Conservation (phyloP, 306 rosid species). For the Neltuma alba region DNA sequence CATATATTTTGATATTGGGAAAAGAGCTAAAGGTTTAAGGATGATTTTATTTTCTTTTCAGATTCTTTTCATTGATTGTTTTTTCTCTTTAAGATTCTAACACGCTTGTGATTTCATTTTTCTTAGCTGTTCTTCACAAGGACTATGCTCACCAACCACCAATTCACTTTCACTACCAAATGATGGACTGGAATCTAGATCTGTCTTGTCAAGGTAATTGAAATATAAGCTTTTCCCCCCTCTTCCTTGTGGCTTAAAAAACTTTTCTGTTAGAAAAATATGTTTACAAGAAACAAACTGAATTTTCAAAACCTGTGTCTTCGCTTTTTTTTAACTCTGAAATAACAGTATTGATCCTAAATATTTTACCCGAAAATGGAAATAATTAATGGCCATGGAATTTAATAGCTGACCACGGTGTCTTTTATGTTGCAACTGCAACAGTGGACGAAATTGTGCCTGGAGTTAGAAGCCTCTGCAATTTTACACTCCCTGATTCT, state of each 20-base stretch:
- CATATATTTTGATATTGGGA: conserved; percentile 57
- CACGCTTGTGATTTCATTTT: conserved; percentile 29
- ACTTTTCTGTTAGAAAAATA: not conserved
- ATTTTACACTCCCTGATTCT: conserved; percentile 50
- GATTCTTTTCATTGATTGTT: not conserved
- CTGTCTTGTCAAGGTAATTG: conserved; percentile 63
- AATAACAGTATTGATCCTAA: not conserved
- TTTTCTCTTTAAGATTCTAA: conserved; percentile 31
- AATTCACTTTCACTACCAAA: conserved; percentile 46
- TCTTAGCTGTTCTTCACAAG: conserved; percentile 63
- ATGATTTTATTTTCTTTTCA: conserved; percentile 1
- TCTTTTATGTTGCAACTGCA: conserved; percentile 30
- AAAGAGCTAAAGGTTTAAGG: conserved; percentile 67
- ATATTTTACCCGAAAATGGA: not conserved
- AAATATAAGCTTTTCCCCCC: conserved; percentile 21
- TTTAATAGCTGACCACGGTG: conserved; percentile 19
- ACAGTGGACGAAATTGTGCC: conserved; percentile 64
- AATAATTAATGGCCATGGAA: not conserved
- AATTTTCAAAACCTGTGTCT: not conserved
- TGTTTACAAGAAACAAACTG: not conserved
- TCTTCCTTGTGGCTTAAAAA: not conserved
- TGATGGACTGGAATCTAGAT: conserved; percentile 58
- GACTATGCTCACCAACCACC: conserved; percentile 53
- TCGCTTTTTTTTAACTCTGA: not conserved
- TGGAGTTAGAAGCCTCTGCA: conserved; percentile 55